These are phyloP conservation scores for Penicillium freii DNA, from an alignment of 2,329 filamentous ascomycete species.

Conservation along the genomic window DNA sequence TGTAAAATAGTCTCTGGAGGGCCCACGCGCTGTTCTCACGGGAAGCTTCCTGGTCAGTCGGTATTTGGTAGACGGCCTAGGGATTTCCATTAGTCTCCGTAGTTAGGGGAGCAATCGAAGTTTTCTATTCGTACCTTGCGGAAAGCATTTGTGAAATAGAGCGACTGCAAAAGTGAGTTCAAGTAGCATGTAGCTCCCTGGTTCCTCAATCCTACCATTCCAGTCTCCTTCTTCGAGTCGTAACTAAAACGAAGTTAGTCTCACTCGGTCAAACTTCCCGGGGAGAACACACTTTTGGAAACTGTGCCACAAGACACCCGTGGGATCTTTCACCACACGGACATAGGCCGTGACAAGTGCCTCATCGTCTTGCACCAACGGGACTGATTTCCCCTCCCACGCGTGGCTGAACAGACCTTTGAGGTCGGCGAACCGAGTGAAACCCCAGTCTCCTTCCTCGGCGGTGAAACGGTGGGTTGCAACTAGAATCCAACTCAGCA, in stretches of 20 bases:
- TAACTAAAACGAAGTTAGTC: constrained; percentile 56
- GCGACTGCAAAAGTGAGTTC: constrained; percentile 78
- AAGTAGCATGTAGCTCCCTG: constrained; percentile 91
- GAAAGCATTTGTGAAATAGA: constrained; percentile 89
- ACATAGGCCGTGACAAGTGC: constrained; percentile 49
- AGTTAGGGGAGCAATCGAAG: not conserved
- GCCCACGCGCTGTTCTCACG: constrained; percentile 88
- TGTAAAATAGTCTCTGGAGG: constrained; percentile 90
- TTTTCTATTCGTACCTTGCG: constrained; percentile 64
- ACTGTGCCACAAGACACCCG: constrained; percentile 50
- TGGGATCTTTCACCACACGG: constrained; percentile 51
- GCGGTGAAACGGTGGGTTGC: constrained; percentile 96
- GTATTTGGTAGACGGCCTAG: constrained; percentile 93
- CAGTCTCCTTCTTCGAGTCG: constrained; percentile 98
- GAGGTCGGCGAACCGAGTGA: constrained; percentile 92
- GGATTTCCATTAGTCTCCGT: not conserved
- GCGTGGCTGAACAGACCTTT: constrained; percentile 76
- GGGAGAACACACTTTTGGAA: constrained; percentile 41
- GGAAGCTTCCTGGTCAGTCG: constrained; percentile 79
- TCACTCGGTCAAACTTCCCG: not conserved
- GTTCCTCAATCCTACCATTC: constrained; percentile 94
- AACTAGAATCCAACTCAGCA: constrained; percentile 35
- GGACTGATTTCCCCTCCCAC: constrained; percentile 68
- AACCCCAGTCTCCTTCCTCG: constrained; percentile 97
- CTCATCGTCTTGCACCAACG: constrained; percentile 48